phyloP scores from a whole-genome alignment of 2,329 filamentous ascomycete species.

The Colletotrichum lindemuthianum region DNA sequence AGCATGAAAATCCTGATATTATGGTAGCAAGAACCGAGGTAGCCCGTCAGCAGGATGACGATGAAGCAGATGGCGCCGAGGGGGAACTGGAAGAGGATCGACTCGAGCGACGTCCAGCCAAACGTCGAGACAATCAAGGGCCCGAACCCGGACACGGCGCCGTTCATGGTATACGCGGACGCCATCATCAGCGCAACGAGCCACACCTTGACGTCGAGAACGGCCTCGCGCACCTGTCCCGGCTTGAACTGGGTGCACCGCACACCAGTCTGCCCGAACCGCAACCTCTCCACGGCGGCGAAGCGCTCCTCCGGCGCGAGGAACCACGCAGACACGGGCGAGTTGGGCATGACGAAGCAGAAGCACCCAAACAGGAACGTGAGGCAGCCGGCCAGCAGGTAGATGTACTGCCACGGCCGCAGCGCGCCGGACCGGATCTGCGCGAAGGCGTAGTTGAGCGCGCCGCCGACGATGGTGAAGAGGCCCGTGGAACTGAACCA shows the following conservation, averaged over 20 bases:
- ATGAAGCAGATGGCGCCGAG: constrained; percentile 75
- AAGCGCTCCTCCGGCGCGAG: constrained; percentile 69
- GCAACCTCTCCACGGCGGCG: constrained; percentile 71
- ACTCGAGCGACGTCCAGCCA: constrained; percentile 70
- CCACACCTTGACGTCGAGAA: constrained; percentile 71
- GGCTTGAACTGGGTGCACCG: constrained; percentile 69
- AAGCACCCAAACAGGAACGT: constrained; percentile 72
- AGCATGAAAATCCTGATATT: constrained; percentile 75
- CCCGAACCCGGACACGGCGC: constrained; percentile 76
- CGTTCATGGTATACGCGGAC: constrained; percentile 76
- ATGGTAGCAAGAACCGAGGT: constrained; percentile 65
- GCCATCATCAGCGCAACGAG: constrained; percentile 75
- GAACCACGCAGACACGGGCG: constrained; percentile 76
- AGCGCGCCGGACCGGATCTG: constrained; percentile 66
- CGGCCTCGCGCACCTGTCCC: constrained; percentile 66
- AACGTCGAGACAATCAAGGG: constrained; percentile 79
- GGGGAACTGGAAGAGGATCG: constrained; percentile 80
- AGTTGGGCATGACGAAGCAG: constrained; percentile 74
- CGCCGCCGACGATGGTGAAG: constrained; percentile 71
- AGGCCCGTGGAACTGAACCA: constrained; percentile 72
- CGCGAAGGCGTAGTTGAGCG: constrained; percentile 74
- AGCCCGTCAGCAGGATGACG: constrained; percentile 73
- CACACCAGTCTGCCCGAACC: constrained; percentile 71
- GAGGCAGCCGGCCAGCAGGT: constrained; percentile 70
- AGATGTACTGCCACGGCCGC: constrained; percentile 76